Conservation (phyloP, 75 land plant genomes). For the Sequoia sempervirens region DNA sequence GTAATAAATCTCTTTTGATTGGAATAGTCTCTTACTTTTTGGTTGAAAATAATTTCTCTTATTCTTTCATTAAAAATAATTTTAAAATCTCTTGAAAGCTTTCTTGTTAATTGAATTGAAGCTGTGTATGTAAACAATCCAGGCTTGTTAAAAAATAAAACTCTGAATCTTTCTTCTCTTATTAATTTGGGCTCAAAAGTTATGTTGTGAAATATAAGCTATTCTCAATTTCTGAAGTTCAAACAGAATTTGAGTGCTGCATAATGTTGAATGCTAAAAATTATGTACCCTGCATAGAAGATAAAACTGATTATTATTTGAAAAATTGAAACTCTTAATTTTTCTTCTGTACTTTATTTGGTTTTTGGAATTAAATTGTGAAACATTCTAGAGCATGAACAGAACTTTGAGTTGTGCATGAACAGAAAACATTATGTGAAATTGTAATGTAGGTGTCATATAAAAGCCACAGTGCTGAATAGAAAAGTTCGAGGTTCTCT, state of each 20-base stretch:
- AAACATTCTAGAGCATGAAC: no score
- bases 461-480: no score
- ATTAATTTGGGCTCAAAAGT: neutral
- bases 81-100: neutral
- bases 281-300: no score
- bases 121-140: neutral
- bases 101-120: neutral
- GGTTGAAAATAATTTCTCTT: neutral
- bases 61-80: neutral
- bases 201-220: neutral
- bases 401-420: no score
- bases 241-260: neutral
- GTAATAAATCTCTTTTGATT: neutral
- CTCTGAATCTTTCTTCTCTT: neutral
- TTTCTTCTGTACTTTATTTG: no score
- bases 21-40: neutral
- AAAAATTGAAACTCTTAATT: no score
- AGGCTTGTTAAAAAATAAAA: neutral
- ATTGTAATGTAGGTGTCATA: no score
- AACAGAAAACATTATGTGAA: no score
- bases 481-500: no score
- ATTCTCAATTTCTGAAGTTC: neutral
- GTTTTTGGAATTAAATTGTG: no score
- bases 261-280: neutral
- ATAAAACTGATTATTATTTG: no score